Percentiles rank a stretch among this genome's conserved stretches.
phyloP scores from a whole-genome alignment of 2,329 filamentous ascomycete species.

The Plenodomus lindquistii region DNA sequence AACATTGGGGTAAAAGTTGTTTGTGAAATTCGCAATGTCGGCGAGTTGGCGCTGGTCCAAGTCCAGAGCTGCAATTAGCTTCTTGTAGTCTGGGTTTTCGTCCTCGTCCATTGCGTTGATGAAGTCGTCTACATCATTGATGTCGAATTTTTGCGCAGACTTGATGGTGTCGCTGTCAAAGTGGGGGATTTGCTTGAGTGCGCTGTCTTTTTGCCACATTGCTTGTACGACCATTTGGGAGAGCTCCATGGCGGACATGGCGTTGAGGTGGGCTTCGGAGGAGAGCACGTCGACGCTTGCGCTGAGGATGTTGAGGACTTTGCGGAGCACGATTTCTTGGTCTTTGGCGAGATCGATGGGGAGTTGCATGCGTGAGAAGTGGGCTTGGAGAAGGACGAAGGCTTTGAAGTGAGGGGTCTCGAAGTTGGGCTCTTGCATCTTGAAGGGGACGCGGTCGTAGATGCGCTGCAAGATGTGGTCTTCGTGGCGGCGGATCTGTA shows the following conservation, averaged over 20 bases:
- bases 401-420: slow-evolving; percentile 99
- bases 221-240: slow-evolving; percentile 98
- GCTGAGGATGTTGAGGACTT: slow-evolving; percentile 84
- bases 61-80: slow-evolving; percentile 75
- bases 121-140: slow-evolving; percentile 96
- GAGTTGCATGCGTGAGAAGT: slow-evolving; percentile 96
- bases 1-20: slow-evolving; percentile 93
- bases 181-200: slow-evolving; percentile 96
- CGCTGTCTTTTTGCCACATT: slow-evolving; percentile 98
- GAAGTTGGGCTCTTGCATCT: slow-evolving; percentile 83
- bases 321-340: slow-evolving; percentile 83
- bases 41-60: slow-evolving; percentile 80
- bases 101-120: slow-evolving; percentile 98
- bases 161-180: slow-evolving; percentile 84
- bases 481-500: slow-evolving; percentile 93
- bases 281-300: slow-evolving; percentile 94
- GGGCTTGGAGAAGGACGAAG: slow-evolving; percentile 94
- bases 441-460: slow-evolving; percentile 92
- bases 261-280: slow-evolving; percentile 93
- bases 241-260: slow-evolving; percentile 98
- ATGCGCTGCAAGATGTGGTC: slow-evolving; percentile 85
- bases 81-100: slow-evolving; percentile 80
- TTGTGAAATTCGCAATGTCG: slow-evolving; percentile 93
- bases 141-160: slow-evolving; percentile 75
- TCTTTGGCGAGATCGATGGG: slow-evolving; percentile 95